Percentiles rank a stretch among this genome's conserved stretches.
These are phyloP conservation scores for Eimeria sp. DNA, from an alignment of 169 alveolate species.

Conservation along the genomic window DNA sequence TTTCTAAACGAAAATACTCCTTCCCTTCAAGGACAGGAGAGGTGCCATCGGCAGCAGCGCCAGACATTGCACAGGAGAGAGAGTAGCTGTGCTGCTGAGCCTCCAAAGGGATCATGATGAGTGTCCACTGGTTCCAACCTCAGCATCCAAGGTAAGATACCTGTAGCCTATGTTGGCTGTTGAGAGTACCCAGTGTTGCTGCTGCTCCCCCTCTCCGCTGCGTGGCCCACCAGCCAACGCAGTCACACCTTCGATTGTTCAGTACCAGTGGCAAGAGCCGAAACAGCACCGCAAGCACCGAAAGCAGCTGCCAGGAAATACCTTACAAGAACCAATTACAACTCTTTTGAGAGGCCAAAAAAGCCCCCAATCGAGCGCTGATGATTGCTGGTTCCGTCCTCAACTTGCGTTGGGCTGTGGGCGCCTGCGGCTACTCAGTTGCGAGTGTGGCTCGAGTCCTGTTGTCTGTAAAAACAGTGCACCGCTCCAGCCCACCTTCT, in stretches of 20 bases:
- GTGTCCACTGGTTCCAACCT: not conserved
- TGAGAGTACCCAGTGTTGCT: not conserved
- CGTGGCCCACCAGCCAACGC: slow-evolving; percentile 43
- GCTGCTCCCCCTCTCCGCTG: slow-evolving; percentile 8
- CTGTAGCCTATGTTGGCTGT: not conserved
- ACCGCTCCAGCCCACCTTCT: not conserved
- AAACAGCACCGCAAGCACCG: not conserved
- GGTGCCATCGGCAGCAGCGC: slow-evolving; percentile 33
- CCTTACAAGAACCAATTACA: not conserved
- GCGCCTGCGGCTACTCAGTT: slow-evolving; percentile 21
- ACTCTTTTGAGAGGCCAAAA: not conserved
- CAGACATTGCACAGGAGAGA: slow-evolving; percentile 11
- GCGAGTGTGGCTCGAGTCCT: slow-evolving; percentile 19
- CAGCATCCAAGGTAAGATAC: not conserved
- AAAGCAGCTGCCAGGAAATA: not conserved
- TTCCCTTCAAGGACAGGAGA: not conserved
- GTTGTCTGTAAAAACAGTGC: slow-evolving; percentile 12
- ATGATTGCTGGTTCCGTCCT: not conserved
- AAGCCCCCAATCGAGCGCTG: not conserved
- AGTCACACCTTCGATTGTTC: slow-evolving; percentile 42
- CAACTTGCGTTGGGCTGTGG: slow-evolving; percentile 26
- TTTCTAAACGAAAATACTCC: slow-evolving; percentile 12
- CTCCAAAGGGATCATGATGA: slow-evolving; percentile 23
- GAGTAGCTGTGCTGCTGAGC: slow-evolving; percentile 21
- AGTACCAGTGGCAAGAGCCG: not conserved